Evolutionary conservation across 441 rosid species (phyloP), one percentile per base, ranked within the genome.

Genomic region (Populus trichocarpa): DNA sequence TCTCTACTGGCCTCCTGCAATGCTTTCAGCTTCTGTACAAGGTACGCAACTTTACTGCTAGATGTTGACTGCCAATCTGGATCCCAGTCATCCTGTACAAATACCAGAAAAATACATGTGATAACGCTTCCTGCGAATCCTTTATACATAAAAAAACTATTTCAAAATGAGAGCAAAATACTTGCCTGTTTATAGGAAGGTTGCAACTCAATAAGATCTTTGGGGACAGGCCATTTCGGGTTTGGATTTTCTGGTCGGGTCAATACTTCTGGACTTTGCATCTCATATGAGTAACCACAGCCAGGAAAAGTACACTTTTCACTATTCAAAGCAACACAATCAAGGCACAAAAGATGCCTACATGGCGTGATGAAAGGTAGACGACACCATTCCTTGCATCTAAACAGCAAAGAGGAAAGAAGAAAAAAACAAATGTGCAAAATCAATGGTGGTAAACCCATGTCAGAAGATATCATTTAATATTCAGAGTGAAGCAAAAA

Each of bases 61-160:
- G 97, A 87, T 40, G 99, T 96, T 72, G 97, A 94, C 79, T 90
- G 93, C 99, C 99, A 96, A 85, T 94, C 99, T 32, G 99, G 93
- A 88, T 94, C 78, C 99, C 99, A 96, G 79, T 90, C 88, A 87
- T 96, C 99, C 99, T 96, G 87, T 72, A 79, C 70, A 42, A 83
- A 69, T 72, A 81, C 30, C 85, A 84, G 13, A 79, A 80, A 28
- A 26, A 67, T 6, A 6, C 33, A 42, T 35, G 46, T 1, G 28
- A 8, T n/a, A 18, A 78, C 11, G 74, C 71, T 33, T 11, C 36
- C 74, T 36, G 66, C 25, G 16, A 5, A 5, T 26, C 53, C 8
- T 53, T 53, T 5, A 14, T 16, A n/a, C 40, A 71, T 77, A 36
- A 42, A 32, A 50, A 14, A 78, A 22, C 4, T 65, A 53, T 67